Base-by-base conservation (phyloP, 768 basidiomycete species). In the Cystobasidium tubakii region DNA sequence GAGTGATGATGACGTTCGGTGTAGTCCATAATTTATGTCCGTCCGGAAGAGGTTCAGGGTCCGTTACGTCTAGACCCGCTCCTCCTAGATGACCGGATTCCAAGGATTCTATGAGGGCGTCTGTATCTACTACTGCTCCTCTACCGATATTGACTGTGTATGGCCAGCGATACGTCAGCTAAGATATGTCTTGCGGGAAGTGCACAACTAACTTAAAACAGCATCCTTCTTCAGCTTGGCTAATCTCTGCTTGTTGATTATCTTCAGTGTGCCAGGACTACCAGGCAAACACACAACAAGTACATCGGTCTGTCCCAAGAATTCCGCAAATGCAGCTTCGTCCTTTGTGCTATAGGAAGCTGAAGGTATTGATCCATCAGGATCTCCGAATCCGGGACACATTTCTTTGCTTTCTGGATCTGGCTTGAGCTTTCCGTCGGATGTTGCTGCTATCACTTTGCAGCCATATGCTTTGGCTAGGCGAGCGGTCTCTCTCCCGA, bases 41-140 rank as follows among this genome's bases (percentile, higher is more conserved):
- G 17, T 76, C 65, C 0, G 82, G 79, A 6, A 83, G 78, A 0
- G 83, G 83, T 75, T 83, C 83, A 12, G 83, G 82, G 33, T 80
- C 78, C 0, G 82, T 82, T 0, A 83, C 83, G 29, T 73, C 72
- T 60, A 73, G 64, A 15, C 34, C 72, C 4, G 72, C 72, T 17
- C 72, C 72, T 19, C 15, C 31, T 66, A 73, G 23, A 34, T 43
- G 62, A 23, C 43, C 43, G 13, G 19, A n/a, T n/a, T 73, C 72
- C 17, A 73, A 33, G 10, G 72, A 62, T 10, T 65, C 72, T 1
- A 34, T 36, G 33, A 73, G 72, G 29, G 72, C 72, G 3, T 73
- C 72, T 27, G 34, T 44, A 34, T 73, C 63, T n/a, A 73, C 36
- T 27, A 65, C 42, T 17, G 42, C n/a, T 23, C 72, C 72, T 73